Evolutionary conservation across 352 stramenopile species (phyloP).

Genomic region (Globisporangium lucens): DNA sequence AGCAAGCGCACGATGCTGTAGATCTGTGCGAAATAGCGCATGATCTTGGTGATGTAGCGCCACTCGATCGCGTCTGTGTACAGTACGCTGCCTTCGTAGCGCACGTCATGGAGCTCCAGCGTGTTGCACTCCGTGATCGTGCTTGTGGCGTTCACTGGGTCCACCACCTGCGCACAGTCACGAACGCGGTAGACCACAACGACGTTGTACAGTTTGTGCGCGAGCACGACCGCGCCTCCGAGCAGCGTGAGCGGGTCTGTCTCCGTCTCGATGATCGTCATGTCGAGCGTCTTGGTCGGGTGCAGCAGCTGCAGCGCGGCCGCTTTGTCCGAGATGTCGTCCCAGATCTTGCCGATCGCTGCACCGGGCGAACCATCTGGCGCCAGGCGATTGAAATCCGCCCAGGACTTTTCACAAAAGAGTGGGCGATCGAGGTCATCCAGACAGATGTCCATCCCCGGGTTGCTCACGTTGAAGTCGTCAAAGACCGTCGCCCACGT

Average conservation of each 20-base stretch:
- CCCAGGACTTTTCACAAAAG: constrained; percentile 58
- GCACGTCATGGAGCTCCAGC: constrained; percentile 33
- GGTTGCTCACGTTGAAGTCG: constrained; percentile 25
- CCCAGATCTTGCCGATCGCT: constrained; percentile 35
- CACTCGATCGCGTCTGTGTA: constrained; percentile 56
- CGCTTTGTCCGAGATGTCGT: constrained; percentile 31
- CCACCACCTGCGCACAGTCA: constrained; percentile 19
- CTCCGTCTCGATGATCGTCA: constrained; percentile 49
- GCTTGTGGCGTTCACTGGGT: neutral
- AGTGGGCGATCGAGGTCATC: constrained; percentile 51
- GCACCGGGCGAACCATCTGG: constrained; percentile 8
- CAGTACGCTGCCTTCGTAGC: constrained; percentile 45
- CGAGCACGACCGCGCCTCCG: constrained; percentile 40
- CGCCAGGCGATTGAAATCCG: constrained; percentile 27
- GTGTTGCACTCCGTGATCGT: constrained; percentile 25
- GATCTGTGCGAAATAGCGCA: constrained; percentile 43
- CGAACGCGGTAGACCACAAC: constrained; percentile 42
- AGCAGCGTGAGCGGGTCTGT: constrained; percentile 48
- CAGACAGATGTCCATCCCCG: constrained; percentile 45
- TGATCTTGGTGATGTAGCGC: constrained; percentile 39
- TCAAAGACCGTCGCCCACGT: constrained; percentile 46
- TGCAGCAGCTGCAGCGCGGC: constrained; percentile 29
- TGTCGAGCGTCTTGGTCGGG: constrained; percentile 31
- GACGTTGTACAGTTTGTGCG: constrained; percentile 55
- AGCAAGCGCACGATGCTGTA: constrained; percentile 41